Evolutionary conservation across 345 rosid species (phyloP).

Genomic region (Syzygium aromaticum): DNA sequence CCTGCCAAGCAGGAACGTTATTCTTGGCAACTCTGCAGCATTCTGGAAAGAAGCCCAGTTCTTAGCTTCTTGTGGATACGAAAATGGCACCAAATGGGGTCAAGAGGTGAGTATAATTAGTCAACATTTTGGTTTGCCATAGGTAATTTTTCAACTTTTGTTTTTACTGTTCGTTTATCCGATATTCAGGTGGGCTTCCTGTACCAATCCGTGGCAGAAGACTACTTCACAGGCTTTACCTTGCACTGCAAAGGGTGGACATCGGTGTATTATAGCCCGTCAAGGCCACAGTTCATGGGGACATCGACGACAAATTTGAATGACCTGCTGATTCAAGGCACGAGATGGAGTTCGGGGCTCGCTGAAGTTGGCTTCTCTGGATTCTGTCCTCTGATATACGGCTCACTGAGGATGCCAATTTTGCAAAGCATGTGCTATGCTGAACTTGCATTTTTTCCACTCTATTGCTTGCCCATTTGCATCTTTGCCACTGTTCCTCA

Average conservation of each 20-base stretch:
- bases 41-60: slow-evolving; percentile 5
- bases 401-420: slow-evolving; percentile 13
- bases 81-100: slow-evolving; percentile 30
- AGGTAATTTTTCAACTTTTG: not conserved
- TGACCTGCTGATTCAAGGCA: slow-evolving; percentile 17
- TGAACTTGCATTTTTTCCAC: slow-evolving; percentile 4
- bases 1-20: not conserved
- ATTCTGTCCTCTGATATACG: slow-evolving; percentile 33
- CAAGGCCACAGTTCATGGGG: slow-evolving; percentile 35
- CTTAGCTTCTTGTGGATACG: slow-evolving; percentile 26
- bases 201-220: slow-evolving; percentile 29
- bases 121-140: not conserved
- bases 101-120: slow-evolving; percentile 12
- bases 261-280: slow-evolving; percentile 19
- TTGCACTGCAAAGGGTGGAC: slow-evolving; percentile 32
- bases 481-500: slow-evolving; percentile 33
- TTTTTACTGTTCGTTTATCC: not conserved
- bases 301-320: slow-evolving; percentile 10
- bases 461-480: slow-evolving; percentile 14
- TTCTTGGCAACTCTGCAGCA: not conserved
- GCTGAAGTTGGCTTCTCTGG: slow-evolving; percentile 17
- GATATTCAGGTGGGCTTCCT: slow-evolving; percentile 28
- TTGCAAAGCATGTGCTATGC: slow-evolving; percentile 18
- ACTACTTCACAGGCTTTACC: slow-evolving; percentile 24
- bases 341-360: slow-evolving; percentile 34